phyloP scores from a whole-genome alignment of 768 basidiomycete species.

The Collybiopsis luxurians region DNA sequence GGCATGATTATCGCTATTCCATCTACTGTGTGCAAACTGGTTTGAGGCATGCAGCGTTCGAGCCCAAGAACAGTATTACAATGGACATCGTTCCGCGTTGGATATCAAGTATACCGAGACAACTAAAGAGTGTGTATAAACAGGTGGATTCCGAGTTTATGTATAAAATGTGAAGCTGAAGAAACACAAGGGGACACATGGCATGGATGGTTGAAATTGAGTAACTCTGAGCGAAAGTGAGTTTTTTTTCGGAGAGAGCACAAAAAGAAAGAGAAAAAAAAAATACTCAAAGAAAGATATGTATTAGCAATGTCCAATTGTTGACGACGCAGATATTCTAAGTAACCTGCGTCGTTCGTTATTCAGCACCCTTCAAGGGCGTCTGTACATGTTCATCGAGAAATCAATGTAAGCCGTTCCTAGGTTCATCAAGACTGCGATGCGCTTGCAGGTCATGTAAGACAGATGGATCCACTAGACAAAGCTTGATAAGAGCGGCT shows the following conservation, averaged over 20 bases:
- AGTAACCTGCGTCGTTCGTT: too few species aligned
- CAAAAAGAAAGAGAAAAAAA: not conserved
- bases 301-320: not conserved
- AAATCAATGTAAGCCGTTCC: conserved; percentile 12
- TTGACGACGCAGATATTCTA: too few species aligned
- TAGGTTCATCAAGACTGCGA: conserved; percentile 67
- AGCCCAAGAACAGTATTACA: too few species aligned
- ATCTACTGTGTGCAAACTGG: too few species aligned
- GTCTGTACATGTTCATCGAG: not conserved
- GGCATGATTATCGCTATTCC: too few species aligned
- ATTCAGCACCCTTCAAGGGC: too few species aligned
- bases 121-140: not conserved
- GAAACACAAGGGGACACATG: not conserved
- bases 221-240: not conserved
- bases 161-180: not conserved
- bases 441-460: conserved; percentile 86
- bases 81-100: not conserved
- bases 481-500: not conserved
- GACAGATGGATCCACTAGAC: conserved; percentile 81
- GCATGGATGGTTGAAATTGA: not conserved
- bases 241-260: not conserved
- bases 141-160: not conserved
- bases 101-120: not conserved
- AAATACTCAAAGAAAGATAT: conserved; percentile 1
- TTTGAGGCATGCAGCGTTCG: too few species aligned